Conservation (phyloP, 2,329 filamentous ascomycete genomes). For the Paecilomyces dactylethromorphus region DNA sequence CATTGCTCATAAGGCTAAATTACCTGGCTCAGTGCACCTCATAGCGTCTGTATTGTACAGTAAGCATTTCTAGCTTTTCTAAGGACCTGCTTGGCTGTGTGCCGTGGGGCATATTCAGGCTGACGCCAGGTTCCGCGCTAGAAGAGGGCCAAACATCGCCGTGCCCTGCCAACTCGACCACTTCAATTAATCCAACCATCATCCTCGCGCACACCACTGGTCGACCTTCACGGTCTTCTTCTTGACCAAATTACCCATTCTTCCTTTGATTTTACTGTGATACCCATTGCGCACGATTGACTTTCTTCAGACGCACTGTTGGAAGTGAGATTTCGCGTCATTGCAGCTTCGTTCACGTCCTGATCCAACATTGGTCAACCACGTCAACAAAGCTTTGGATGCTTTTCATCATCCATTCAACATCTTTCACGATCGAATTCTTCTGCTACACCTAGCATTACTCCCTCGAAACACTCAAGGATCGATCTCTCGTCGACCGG, state of each 20-base stretch:
- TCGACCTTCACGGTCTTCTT: slow-evolving; percentile 1
- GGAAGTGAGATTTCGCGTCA: neutral
- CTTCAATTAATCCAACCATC: slow-evolving; percentile 23
- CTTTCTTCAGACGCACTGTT: neutral
- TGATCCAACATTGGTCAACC: slow-evolving; percentile 19
- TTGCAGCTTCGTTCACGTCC: slow-evolving; percentile 11
- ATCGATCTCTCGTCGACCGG: slow-evolving; percentile 13
- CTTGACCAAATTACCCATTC: slow-evolving; percentile 9
- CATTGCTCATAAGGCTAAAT: neutral
- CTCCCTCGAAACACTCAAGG: slow-evolving; percentile 12
- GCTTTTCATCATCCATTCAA: slow-evolving; percentile 7
- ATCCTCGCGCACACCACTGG: slow-evolving; percentile 21
- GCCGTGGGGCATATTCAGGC: slow-evolving; percentile 28
- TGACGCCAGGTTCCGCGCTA: slow-evolving; percentile 33
- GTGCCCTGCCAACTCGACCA: slow-evolving; percentile 27
- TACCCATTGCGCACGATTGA: neutral
- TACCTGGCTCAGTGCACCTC: neutral
- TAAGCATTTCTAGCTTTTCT: slow-evolving; percentile 8
- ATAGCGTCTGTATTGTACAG: neutral
- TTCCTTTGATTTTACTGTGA: slow-evolving; percentile 5
- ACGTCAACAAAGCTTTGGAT: slow-evolving; percentile 25
- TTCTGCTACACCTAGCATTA: slow-evolving; percentile 9
- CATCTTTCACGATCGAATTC: slow-evolving; percentile 6
- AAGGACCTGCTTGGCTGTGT: slow-evolving; percentile 18
- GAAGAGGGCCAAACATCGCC: slow-evolving; percentile 36